Conservation (phyloP, 2,329 filamentous ascomycete genomes). For the Trematosphaeria pertusa region DNA sequence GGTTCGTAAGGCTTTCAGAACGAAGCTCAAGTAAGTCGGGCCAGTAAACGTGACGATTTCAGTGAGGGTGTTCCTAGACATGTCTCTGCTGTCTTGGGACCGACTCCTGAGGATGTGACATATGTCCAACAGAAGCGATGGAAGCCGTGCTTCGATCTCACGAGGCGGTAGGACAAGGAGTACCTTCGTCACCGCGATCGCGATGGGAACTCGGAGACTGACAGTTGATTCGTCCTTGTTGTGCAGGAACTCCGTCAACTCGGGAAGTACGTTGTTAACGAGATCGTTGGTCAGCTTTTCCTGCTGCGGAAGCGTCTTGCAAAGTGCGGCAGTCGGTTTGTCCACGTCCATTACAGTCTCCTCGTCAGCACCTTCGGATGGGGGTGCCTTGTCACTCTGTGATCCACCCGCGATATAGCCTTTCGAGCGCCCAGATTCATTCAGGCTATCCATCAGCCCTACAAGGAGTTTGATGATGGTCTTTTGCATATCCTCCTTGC, state of each 20-base stretch:
- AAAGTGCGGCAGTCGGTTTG: conserved; percentile 53
- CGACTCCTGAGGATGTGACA: conserved; percentile 92
- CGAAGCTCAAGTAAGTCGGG: conserved; percentile 83
- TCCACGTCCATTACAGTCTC: conserved; percentile 34
- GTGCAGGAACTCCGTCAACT: conserved; percentile 83
- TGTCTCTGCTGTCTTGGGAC: conserved; percentile 85
- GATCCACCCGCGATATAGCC: conserved; percentile 32
- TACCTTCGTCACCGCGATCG: conserved; percentile 86
- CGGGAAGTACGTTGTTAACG: conserved; percentile 75
- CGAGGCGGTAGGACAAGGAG: conserved; percentile 78
- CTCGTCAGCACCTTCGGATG: conserved; percentile 24
- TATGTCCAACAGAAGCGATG: conserved; percentile 86
- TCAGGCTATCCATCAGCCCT: conserved; percentile 79
- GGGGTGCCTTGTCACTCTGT: conserved; percentile 52
- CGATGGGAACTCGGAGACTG: conserved; percentile 88
- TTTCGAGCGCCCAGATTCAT: conserved; percentile 56
- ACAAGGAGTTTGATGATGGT: conserved; percentile 82
- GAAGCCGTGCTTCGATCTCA: conserved; percentile 76
- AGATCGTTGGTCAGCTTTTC: conserved; percentile 76
- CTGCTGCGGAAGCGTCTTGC: conserved; percentile 69
- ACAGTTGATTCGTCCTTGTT: conserved; percentile 95
- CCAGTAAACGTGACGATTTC: conserved; percentile 85
- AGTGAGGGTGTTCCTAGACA: conserved; percentile 85
- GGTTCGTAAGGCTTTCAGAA: conserved; percentile 87
- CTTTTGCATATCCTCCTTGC: conserved; percentile 84